Percentiles rank a stretch among this genome's conserved stretches.
These are phyloP conservation scores for Metschnikowia rubicola DNA, from an alignment of 805 yeast genomes.

Conservation along the genomic window DNA sequence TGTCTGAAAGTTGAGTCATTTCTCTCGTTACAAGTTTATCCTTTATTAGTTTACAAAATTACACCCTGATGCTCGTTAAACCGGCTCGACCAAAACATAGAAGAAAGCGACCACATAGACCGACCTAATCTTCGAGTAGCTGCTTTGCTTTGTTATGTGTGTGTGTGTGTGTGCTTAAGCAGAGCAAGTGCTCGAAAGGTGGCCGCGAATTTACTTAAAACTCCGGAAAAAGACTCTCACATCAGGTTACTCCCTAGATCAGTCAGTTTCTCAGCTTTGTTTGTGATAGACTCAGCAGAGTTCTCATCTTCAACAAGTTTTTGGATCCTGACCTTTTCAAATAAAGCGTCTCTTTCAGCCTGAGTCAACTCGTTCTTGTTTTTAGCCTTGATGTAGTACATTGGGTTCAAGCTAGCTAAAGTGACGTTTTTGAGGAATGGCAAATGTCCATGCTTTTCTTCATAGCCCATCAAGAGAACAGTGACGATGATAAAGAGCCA, in stretches of 20 bases:
- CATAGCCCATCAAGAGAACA: conserved; percentile 64
- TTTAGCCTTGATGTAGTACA: conserved; percentile 68
- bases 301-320: conserved; percentile 12
- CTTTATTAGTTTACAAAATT: no score
- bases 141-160: conserved; percentile 4
- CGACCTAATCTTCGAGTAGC: not conserved
- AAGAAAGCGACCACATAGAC: no score
- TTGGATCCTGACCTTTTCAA: conserved; percentile 29
- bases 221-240: not conserved
- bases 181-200: not conserved
- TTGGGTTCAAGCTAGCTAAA: conserved; percentile 58
- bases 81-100: no score
- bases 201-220: not conserved
- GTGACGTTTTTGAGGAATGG: conserved; percentile 51
- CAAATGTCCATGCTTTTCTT: conserved; percentile 80
- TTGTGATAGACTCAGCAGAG: conserved; percentile 9
- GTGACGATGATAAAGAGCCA: conserved; percentile 68
- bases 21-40: no score
- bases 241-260: conserved; percentile 1
- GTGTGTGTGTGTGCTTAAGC: conserved; percentile 17
- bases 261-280: conserved; percentile 9
- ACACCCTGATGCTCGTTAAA: no score
- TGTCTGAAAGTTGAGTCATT: no score
- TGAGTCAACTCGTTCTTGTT: conserved; percentile 54
- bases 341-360: conserved; percentile 49